Base-by-base conservation (phyloP, 345 rosid genomes). In the Populus ilicifolia region DNA sequence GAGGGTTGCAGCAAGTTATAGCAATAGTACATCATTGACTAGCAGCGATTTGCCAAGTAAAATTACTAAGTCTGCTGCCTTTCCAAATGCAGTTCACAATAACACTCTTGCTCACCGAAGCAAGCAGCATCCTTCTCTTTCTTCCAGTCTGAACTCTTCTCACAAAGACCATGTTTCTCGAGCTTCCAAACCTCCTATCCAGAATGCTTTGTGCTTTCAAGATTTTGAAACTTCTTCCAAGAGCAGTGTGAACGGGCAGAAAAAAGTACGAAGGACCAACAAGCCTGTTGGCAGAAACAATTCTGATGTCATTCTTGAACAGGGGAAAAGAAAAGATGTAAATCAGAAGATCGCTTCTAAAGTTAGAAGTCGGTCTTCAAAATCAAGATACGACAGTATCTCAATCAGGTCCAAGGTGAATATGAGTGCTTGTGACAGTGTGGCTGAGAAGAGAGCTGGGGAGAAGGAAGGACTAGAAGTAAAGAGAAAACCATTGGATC, bases 171-270 rank as follows among this genome's bases (percentile, higher is more conserved):
- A 80, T 68, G 79, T 43, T 70, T 62, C 87, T 71, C 86, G 66
- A 78, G 84, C 71, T 79, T 80, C 80, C 54, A 86, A 86, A 83
- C 81, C 73, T 74, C 77, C 88, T 71, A 9, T 56, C 68, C 83
- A 41, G 79, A 87, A 80, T 80, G 75, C 67, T 56, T 48, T 35
- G 69, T 83, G 71, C 70, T 75, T 80, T 69, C 88, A 80, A 76
- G 86, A 82, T 82, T 70, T 79, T 75, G 89, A 83, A 73, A 66
- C 83, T 67, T 83, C 85, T 82, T 79, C 89, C 77, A 86, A 84
- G 81, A 83, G 82, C 76, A 36, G 77, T 25, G 77, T 86, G 75
- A 80, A 80, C 71, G 76, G 78, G 71, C 85, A 84, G 68, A 84
- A 84, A 74, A 72, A 71, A 68, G 80, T 50, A 78, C 67, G 56